Evolutionary conservation across 148 eudicot genomes (phyloP), one percentile per base, ranked within the genome.

Genomic region (Simmondsia chinensis): DNA sequence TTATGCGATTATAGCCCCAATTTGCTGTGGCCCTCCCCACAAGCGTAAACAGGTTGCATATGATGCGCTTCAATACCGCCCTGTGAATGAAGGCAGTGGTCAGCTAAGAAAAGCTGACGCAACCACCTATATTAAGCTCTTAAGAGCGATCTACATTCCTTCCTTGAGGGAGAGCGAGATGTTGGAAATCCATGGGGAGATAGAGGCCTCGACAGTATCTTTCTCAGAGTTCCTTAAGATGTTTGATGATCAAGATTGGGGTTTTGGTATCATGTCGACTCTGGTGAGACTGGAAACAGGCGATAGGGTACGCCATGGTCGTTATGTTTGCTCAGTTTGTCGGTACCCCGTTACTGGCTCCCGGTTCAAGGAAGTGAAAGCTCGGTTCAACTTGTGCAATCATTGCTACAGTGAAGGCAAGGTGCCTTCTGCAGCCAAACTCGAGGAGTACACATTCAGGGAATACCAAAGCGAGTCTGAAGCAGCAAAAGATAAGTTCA

Each of bases 161-260:
- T 56, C 79, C 6, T 74, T 58, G 5, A 95, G 89, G 10, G 58
- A 55, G 16, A 91, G 95, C 20, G 95, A 91, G 61, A 72, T 86
- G 41, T 42, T 82, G 16, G 99, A 91, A 68, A 68, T 86, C 11
- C 99, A 72, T 25, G 99, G 95, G 5, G 94, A 91, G 34, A 50
- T 65, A 6, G 94, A 79, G 28, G 19, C 63, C 7, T 74, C 94
- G 12, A 33, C 56, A 45, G 66, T 79, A 10, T 74, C 99, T n/a
- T 59, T 71, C 7, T 21, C 67, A 1, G 94, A 91, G 52, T 91
- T 85, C 54, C 46, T 73, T 20, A 64, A n/a, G 2, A 82, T 86
- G 94, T 91, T 85, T 58, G 95, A 85, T 52, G 95, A 91, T 61
- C 66, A 57, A 11, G 99, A 91, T 40, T 82, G 88, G 83, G 99